Evolutionary conservation across 805 yeast species (phyloP).

Genomic region (Phaffomyces antillensis): DNA sequence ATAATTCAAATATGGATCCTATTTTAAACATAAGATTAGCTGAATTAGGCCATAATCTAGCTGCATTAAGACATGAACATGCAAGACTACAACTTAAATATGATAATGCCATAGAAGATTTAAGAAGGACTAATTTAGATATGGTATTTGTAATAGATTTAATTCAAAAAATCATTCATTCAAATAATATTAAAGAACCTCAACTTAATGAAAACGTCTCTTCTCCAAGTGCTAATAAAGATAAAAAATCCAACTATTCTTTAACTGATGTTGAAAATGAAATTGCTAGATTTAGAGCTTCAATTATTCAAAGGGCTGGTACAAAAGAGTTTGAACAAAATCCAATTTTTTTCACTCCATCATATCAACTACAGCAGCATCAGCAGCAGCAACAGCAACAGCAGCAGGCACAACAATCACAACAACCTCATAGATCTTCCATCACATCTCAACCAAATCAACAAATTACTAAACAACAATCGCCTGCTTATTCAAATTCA

Average conservation of each 20-base stretch:
- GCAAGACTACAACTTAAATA: conserved; percentile 36
- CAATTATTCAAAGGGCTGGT: conserved; percentile 23
- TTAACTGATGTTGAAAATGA: conserved; percentile 17
- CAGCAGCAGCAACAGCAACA: conserved; percentile 10
- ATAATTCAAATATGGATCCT: conserved; percentile 13
- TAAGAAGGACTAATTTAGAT: conserved; percentile 45
- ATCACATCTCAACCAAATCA: conserved; percentile 4
- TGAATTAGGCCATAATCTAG: conserved; percentile 34
- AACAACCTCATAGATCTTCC: conserved; percentile 11
- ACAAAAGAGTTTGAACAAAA: conserved; percentile 20
- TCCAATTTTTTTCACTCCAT: conserved; percentile 19
- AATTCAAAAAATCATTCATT: conserved; percentile 26
- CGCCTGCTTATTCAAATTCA: background rate
- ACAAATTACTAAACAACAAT: conserved; percentile 1
- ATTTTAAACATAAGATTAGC: conserved; percentile 21
- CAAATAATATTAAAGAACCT: conserved; percentile 4
- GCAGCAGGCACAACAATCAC: background rate
- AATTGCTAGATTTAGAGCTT: conserved; percentile 19
- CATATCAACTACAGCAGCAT: conserved; percentile 18
- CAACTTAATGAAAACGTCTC: conserved; percentile 9
- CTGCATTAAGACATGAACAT: conserved; percentile 35
- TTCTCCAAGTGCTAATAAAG: conserved; percentile 15
- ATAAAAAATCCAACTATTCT: background rate
- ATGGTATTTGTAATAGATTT: conserved; percentile 45
- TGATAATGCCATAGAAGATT: conserved; percentile 41